phyloP scores from a whole-genome alignment of 2,329 filamentous ascomycete species.

The Stenocarpella maydis region DNA sequence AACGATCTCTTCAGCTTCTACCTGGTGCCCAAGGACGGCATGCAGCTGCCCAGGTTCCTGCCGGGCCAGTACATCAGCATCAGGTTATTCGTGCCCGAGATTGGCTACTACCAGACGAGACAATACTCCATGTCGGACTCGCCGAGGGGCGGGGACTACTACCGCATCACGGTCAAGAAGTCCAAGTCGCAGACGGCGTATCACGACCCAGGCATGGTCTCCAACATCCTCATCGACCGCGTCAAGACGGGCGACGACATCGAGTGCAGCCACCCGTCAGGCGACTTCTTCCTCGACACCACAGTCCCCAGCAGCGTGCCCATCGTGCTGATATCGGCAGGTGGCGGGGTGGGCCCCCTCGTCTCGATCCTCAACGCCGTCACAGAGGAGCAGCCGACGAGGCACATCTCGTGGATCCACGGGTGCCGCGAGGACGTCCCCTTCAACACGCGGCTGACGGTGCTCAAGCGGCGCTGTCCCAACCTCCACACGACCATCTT shows the following conservation, averaged over 20 bases:
- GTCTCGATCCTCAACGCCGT: slow-evolving; percentile 64
- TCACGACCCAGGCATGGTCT: slow-evolving; percentile 67
- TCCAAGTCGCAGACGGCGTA: slow-evolving; percentile 58
- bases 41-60: slow-evolving; percentile 65
- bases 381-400: slow-evolving; percentile 48
- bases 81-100: slow-evolving; percentile 60
- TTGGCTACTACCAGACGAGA: slow-evolving; percentile 66
- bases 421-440: slow-evolving; percentile 58
- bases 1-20: slow-evolving; percentile 74
- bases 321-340: slow-evolving; percentile 64
- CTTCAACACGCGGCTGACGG: slow-evolving; percentile 58
- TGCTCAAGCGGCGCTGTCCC: slow-evolving; percentile 45
- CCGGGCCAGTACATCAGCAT: slow-evolving; percentile 76
- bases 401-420: slow-evolving; percentile 63
- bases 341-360: slow-evolving; percentile 63
- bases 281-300: slow-evolving; percentile 61
- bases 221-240: slow-evolving; percentile 69
- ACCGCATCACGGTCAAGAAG: slow-evolving; percentile 73
- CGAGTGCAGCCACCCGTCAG: slow-evolving; percentile 68
- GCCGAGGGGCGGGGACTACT: slow-evolving; percentile 60
- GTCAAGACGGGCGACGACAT: slow-evolving; percentile 67
- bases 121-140: slow-evolving; percentile 76
- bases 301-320: slow-evolving; percentile 48
- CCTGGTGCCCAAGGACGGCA: slow-evolving; percentile 66
- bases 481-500: slow-evolving; percentile 51